phyloP scores from a whole-genome alignment of 257 asterid species.

The Solanum okadae region DNA sequence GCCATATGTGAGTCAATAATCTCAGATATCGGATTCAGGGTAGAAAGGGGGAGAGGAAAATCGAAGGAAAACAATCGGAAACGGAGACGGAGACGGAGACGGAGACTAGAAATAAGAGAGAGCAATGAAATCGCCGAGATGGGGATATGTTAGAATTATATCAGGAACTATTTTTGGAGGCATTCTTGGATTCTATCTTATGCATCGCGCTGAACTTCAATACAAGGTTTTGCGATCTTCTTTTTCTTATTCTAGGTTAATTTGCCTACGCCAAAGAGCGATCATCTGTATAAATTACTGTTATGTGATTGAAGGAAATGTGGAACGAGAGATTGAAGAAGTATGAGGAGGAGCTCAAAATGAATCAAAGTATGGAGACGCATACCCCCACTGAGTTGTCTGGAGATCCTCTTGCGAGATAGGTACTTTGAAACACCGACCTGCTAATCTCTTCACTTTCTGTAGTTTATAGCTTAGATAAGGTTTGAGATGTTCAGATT shows the following conservation, averaged over 20 bases:
- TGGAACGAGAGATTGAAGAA: conserved; percentile 50
- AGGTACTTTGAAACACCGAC: background rate
- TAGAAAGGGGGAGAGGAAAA: background rate
- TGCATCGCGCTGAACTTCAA: conserved; percentile 76
- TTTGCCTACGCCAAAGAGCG: background rate
- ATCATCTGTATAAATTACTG: background rate
- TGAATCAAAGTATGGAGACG: conserved; percentile 24
- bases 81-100: background rate
- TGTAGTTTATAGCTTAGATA: background rate
- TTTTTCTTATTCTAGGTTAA: background rate
- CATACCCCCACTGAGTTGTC: conserved; percentile 36
- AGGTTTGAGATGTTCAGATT: background rate
- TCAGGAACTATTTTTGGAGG: conserved; percentile 73
- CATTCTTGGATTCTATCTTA: conserved; percentile 59
- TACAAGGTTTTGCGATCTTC: conserved; percentile 44
- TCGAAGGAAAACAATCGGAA: background rate
- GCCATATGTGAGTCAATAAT: background rate
- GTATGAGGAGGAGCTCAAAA: conserved; percentile 70
- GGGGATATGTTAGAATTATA: conserved; percentile 82
- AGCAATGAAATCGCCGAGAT: conserved; percentile 46
- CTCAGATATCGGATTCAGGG: background rate
- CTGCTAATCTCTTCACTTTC: background rate
- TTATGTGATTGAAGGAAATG: background rate
- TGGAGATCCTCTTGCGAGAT: conserved; percentile 24
- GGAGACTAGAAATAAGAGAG: background rate